Conservation (phyloP, 352 stramenopile genomes). For the Globisporangium carolinianum region DNA sequence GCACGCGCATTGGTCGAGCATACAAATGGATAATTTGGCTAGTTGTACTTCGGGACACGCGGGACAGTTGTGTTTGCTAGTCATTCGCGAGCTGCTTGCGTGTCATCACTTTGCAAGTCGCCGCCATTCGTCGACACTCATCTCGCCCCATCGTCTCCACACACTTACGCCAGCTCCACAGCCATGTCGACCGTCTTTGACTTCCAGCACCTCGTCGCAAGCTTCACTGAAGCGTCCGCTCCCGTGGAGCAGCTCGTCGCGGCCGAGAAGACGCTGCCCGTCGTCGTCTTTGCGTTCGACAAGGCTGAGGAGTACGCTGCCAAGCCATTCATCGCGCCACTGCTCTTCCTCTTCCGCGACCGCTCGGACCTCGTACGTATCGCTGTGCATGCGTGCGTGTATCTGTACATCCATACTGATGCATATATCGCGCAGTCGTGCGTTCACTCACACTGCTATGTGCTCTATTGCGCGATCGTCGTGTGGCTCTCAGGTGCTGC, state of each 20-base stretch:
- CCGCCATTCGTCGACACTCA: conserved; percentile 1
- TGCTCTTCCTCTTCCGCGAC: conserved; percentile 55
- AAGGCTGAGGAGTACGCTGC: conserved; percentile 27
- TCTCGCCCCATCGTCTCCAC: not conserved
- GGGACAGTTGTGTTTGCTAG: too few relatives aligned
- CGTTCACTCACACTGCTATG: not conserved
- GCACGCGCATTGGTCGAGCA: too few relatives aligned
- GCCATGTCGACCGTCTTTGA: conserved; percentile 10
- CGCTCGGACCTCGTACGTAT: conserved; percentile 50
- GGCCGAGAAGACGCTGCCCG: conserved; percentile 14
- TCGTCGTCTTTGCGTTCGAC: conserved; percentile 29
- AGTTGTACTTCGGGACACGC: too few relatives aligned
- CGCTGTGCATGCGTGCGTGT: not conserved
- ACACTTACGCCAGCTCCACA: not conserved
- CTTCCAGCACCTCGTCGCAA: conserved; percentile 7
- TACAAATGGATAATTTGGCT: too few relatives aligned
- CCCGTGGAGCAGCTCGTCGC: conserved; percentile 23
- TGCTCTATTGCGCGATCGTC: not conserved
- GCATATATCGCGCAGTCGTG: not conserved
- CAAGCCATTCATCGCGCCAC: conserved; percentile 37
- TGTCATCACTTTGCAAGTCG: conserved; percentile 3
- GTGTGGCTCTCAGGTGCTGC: conserved; percentile 24
- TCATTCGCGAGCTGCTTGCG: too few relatives aligned
- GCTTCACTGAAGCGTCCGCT: conserved; percentile 1
- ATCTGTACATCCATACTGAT: not conserved